Conservation (phyloP, 164 flowering plant species). For the Tinospora cordifolia region DNA sequence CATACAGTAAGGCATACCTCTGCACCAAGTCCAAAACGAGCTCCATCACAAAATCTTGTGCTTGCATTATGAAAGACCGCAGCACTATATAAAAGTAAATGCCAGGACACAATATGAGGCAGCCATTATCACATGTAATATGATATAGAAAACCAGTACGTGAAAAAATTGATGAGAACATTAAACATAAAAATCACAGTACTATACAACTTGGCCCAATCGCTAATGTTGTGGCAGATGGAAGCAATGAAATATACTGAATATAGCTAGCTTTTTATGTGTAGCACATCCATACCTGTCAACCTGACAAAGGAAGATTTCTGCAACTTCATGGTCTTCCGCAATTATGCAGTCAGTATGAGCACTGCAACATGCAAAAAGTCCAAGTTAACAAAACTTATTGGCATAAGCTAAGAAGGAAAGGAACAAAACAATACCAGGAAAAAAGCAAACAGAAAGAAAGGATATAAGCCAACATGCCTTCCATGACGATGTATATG, state of each 20-base stretch:
- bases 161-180: neutral
- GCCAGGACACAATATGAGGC: neutral
- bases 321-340: slow-evolving; percentile 70
- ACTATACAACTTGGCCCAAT: neutral
- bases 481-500: slow-evolving; percentile 95
- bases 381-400: neutral
- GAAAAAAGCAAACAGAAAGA: neutral
- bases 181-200: neutral
- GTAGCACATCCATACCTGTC: slow-evolving; percentile 56
- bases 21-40: slow-evolving; percentile 96
- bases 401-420: neutral
- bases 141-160: neutral
- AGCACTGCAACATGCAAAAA: slow-evolving; percentile 47
- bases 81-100: slow-evolving; percentile 50
- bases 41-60: slow-evolving; percentile 94
- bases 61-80: slow-evolving; percentile 98
- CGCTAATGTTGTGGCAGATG: neutral
- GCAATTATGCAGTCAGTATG: slow-evolving; percentile 89
- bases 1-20: slow-evolving; percentile 50
- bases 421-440: too few species aligned
- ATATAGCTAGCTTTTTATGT: neutral
- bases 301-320: slow-evolving; percentile 65
- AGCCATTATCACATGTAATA: neutral
- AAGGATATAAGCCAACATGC: slow-evolving; percentile 23
- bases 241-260: neutral